Percentiles rank a stretch among this genome's conserved stretches.
Conservation (phyloP, 345 rosid genomes). For the Mangifera indica region DNA sequence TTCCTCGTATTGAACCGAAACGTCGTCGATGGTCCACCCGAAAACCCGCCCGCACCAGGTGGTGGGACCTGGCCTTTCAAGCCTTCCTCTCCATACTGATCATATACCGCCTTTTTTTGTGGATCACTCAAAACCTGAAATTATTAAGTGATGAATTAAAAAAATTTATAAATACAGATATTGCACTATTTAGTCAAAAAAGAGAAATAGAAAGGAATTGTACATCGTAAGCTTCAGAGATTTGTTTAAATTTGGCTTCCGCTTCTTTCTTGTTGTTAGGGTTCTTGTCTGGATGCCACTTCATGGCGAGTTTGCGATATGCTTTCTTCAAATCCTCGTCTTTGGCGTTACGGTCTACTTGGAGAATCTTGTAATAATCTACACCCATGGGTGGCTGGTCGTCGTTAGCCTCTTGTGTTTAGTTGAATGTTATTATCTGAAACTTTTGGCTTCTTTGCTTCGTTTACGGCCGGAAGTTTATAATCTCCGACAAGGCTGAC, state of each 20-base stretch:
- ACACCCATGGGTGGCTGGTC: slow-evolving; percentile 47
- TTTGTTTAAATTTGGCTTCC: slow-evolving; percentile 87
- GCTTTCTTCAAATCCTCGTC: slow-evolving; percentile 91
- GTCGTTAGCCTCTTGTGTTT: slow-evolving; percentile 5
- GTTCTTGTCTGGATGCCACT: slow-evolving; percentile 93
- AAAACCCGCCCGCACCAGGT: slow-evolving; percentile 60
- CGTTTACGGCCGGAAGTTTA: neutral
- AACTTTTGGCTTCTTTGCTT: neutral
- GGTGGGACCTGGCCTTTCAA: slow-evolving; percentile 75
- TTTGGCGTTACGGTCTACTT: slow-evolving; percentile 67
- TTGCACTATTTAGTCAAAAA: neutral
- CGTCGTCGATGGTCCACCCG: slow-evolving; percentile 43
- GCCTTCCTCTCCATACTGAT: slow-evolving; percentile 92
- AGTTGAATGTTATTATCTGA: neutral
- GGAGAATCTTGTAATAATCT: slow-evolving; percentile 74
- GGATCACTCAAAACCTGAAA: slow-evolving; percentile 79
- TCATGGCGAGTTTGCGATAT: slow-evolving; percentile 87
- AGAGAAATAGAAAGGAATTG: neutral
- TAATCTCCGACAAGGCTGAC: neutral
- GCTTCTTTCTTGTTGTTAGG: slow-evolving; percentile 82
- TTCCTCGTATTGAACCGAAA: slow-evolving; percentile 76
- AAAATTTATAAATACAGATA: neutral
- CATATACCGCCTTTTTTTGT: slow-evolving; percentile 72
- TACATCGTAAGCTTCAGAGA: slow-evolving; percentile 95
- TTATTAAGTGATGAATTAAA: neutral